These are phyloP conservation scores for Ambrosia artemisiifolia DNA, from an alignment of 129 eudicot genomes.

Conservation along the genomic window DNA sequence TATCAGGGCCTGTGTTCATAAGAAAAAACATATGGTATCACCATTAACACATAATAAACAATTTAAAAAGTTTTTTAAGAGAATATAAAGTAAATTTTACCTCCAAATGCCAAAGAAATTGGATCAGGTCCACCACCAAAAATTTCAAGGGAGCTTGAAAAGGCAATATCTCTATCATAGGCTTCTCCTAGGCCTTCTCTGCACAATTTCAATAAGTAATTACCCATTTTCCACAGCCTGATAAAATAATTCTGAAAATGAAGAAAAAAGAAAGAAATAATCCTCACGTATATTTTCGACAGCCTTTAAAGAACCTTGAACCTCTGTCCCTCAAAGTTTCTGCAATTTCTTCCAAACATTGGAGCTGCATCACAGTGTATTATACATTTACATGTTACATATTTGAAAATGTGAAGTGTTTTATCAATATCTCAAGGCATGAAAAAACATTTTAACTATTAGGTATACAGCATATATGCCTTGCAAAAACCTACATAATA, in stretches of 20 bases:
- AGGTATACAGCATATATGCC: too few species aligned
- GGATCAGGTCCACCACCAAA: constrained; percentile 89
- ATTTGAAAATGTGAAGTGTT: background rate
- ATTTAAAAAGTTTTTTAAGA: background rate
- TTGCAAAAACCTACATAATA: too few species aligned
- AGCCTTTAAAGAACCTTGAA: constrained; percentile 71
- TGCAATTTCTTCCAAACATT: constrained; percentile 85
- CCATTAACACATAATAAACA: constrained; percentile 11
- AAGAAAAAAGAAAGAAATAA: constrained; percentile 5
- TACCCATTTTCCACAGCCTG: background rate
- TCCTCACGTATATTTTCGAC: constrained; percentile 88
- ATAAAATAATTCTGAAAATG: background rate
- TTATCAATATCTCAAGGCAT: background rate
- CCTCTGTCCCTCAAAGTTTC: constrained; percentile 74
- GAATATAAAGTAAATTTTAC: constrained; percentile 25
- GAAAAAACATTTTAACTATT: background rate
- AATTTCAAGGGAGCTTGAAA: constrained; percentile 72
- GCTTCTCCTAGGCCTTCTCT: constrained; percentile 91
- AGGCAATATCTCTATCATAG: constrained; percentile 68
- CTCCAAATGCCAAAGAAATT: constrained; percentile 75
- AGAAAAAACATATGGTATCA: constrained; percentile 19
- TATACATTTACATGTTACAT: constrained; percentile 10
- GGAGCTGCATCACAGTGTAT: constrained; percentile 55
- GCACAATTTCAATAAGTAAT: constrained; percentile 24
- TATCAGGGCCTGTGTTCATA: constrained; percentile 68